Base-by-base conservation (phyloP, 2,329 filamentous ascomycete species). In the Bipolaris sorokiniana region DNA sequence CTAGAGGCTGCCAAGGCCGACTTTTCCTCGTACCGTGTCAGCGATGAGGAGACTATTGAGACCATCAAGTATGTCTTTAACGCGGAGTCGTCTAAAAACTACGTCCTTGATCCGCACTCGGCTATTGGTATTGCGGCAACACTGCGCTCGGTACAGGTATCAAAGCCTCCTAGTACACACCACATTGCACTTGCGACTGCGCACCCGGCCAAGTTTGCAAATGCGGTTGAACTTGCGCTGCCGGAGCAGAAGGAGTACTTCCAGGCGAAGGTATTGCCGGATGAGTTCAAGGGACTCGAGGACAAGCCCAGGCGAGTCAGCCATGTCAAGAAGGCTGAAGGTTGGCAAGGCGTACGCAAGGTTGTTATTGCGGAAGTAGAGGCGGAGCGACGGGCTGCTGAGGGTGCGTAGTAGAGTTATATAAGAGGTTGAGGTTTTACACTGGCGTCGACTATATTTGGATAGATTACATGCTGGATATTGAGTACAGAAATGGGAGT, bases 171-270 rank as follows among this genome's bases (percentile, higher is more conserved):
- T 1, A 74, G 77, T 2, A 80, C 80, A 15, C 79, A 88, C 50
- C 90, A 96, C 75, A 90, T 99, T 69, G 88, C 92, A 1, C 86
- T 99, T 2, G 91, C 93, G 1, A 99, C 95, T 1, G 95, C 95
- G 2, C 95, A 99, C 77, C 94, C 95, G 0, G 95, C 94, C 60
- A 99, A 99, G 78, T 99, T 99, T 72, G 88, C 90, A 0, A 86
- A 86, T 31, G 93, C 93, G 0, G 94, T 99, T 1, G 89, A 93
- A 66, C 76, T 90, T 46, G 92, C 94, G 0, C 81, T 98, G 58
- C 84, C 87, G 62, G 84, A 84, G 7, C 83, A 90, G 72, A 76
- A 83, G n/a, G 87, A 84, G 1, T 97, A 96, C 68, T 83, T 86
- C 66, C 97, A 97, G 73, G 82, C 83, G 61, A 85, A 89, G 61